A percentile compares a stretch with the other conserved stretches of the same genome.
Conservation (phyloP, 73 alveolate genomes). For the Breviolum minutum region DNA sequence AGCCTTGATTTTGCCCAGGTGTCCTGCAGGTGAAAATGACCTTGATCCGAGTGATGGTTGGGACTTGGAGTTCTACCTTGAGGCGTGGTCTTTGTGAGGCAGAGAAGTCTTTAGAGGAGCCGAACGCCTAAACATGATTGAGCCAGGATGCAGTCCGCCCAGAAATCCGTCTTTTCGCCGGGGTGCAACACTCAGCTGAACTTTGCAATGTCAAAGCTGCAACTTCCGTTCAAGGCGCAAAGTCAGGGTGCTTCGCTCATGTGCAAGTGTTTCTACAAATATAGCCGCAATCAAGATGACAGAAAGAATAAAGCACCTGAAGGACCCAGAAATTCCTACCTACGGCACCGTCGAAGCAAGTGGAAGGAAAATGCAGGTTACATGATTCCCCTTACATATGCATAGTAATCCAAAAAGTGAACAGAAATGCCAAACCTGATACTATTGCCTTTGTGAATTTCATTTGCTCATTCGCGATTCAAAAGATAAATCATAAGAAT, state of each 20-base stretch:
- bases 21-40: slow-evolving; percentile 77
- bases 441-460: too few species aligned
- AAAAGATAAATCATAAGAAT: too few species aligned
- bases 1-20: background rate
- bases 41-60: slow-evolving; percentile 85
- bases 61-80: slow-evolving; percentile 82
- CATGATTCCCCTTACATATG: too few species aligned
- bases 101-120: background rate
- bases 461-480: too few species aligned
- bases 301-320: too few species aligned
- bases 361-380: too few species aligned
- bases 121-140: background rate
- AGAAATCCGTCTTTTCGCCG: slow-evolving; percentile 60
- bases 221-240: background rate
- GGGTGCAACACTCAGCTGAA: slow-evolving; percentile 18
- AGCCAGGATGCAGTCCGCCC: slow-evolving; percentile 85
- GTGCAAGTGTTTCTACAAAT: background rate
- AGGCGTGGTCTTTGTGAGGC: background rate
- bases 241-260: background rate
- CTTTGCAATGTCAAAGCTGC: too few species aligned
- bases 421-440: too few species aligned
- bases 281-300: too few species aligned
- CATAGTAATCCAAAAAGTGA: too few species aligned
- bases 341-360: too few species aligned
- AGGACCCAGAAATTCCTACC: too few species aligned